Conservation (phyloP, 768 basidiomycete genomes). For the Chalciporus chontae region DNA sequence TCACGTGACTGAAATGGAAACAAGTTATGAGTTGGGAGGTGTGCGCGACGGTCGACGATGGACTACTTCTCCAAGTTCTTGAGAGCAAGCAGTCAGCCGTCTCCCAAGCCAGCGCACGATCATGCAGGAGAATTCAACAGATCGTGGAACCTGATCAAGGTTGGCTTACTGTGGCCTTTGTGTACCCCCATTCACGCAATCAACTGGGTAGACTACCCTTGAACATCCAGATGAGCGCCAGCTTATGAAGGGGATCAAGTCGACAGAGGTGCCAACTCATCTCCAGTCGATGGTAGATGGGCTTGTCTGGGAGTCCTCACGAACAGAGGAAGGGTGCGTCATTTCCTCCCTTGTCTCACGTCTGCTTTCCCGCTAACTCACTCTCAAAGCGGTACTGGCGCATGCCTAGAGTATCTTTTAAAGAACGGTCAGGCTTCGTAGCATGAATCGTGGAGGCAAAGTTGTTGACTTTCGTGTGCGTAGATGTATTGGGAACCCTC, state of each 20-base stretch:
- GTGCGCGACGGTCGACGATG: slow-evolving; percentile 38
- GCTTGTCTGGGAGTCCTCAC: slow-evolving; percentile 80
- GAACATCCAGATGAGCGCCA: slow-evolving; percentile 87
- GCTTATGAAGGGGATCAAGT: slow-evolving; percentile 71
- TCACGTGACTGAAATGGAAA: not conserved
- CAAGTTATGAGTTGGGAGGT: not conserved
- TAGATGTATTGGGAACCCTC: slow-evolving; percentile 80
- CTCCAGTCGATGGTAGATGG: slow-evolving; percentile 81
- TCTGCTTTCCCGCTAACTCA: slow-evolving; percentile 8
- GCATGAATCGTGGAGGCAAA: not conserved
- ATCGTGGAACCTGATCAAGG: slow-evolving; percentile 76
- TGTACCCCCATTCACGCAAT: slow-evolving; percentile 7
- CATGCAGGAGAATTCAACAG: slow-evolving; percentile 69
- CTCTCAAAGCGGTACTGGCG: slow-evolving; percentile 69
- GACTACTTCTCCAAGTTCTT: slow-evolving; percentile 88
- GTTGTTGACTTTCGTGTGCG: slow-evolving; percentile 1
- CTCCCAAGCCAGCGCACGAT: slow-evolving; percentile 54
- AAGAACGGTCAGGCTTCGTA: slow-evolving; percentile 62
- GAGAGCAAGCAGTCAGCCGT: slow-evolving; percentile 36
- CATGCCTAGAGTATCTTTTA: slow-evolving; percentile 86
- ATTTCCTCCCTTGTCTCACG: slow-evolving; percentile 1
- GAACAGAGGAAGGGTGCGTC: slow-evolving; percentile 84
- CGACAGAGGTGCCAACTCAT: slow-evolving; percentile 76
- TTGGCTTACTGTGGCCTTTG: slow-evolving; percentile 24
- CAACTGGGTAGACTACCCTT: slow-evolving; percentile 63